A percentile compares a stretch with the other conserved stretches of the same genome.
These are phyloP conservation scores for Protomyces arabidopsidicola DNA, from an alignment of 1,139 yeast genomes.

Conservation along the genomic window DNA sequence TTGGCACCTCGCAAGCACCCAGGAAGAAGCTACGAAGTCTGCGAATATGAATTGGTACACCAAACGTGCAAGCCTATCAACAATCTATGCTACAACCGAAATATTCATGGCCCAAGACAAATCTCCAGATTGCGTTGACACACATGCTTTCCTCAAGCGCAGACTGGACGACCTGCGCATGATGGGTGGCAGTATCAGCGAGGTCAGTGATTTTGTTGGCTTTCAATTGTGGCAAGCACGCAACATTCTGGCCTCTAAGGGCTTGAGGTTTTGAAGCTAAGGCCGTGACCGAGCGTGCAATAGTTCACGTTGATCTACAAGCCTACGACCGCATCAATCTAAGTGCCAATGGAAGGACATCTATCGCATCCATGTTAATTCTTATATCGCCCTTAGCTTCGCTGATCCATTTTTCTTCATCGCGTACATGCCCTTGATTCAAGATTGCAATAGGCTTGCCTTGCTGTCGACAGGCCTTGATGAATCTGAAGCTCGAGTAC, in stretches of 20 bases:
- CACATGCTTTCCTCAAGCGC: conserved; percentile 60
- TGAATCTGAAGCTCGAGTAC: conserved; percentile 35
- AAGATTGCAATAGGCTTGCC: conserved; percentile 34
- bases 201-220: conserved; percentile 67
- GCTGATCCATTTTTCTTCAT: conserved; percentile 32
- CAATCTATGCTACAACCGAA: conserved; percentile 67
- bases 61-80: conserved; percentile 66
- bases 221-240: conserved; percentile 40
- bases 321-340: background rate
- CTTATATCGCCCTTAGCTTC: conserved; percentile 14
- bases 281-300: background rate
- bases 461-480: conserved; percentile 32
- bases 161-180: conserved; percentile 54
- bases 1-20: conserved; percentile 53
- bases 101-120: conserved; percentile 74
- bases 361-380: conserved; percentile 21
- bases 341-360: conserved; percentile 6
- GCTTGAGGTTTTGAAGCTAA: background rate
- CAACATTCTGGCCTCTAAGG: conserved; percentile 19
- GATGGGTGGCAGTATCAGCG: conserved; percentile 57
- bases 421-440: conserved; percentile 34
- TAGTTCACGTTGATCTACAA: too few species aligned
- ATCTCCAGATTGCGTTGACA: conserved; percentile 53
- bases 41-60: conserved; percentile 90
- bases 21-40: conserved; percentile 61